Evolutionary conservation across 108 stramenopile genomes (phyloP), one percentile per base, ranked within the genome.

Genomic region (Discostella pseudostelligera): DNA sequence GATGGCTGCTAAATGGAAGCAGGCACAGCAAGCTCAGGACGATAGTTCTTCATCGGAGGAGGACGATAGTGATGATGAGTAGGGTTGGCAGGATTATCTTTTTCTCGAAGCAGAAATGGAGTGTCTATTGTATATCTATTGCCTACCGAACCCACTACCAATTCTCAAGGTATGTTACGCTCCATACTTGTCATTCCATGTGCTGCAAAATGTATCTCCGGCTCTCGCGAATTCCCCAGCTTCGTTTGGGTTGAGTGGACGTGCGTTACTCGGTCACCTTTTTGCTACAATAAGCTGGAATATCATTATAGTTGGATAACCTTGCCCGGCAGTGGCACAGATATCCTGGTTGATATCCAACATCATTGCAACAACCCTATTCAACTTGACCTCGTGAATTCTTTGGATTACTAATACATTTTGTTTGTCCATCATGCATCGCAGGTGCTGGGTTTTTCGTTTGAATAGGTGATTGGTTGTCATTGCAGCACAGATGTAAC

Each of bases 1-100:
- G 63, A 96, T 96, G 90, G 97, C 97, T 11, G 94, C 93, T 35
- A 92, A 95, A 63, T 98, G 97, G 97, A 97, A 97, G 74, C 73
- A 91, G 62, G 64, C 81, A 32, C 86, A 85, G 56, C 75, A 78
- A 21, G 70, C 58, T 14, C 67, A 53, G 46, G 56, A 74, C 25
- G 77, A 76, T 45, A 72, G 70, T 37, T 61, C 59, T 46, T 74
- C 72, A 3, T 69, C 72, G 40, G 73, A 84, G 12, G 76, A 78
- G 25, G 59, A 64, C 8, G 62, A 79, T 56, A 82, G 72, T 51
- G 81, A 72, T 28, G 80, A 74, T 5, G 71, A 72, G 44, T 53
- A 35, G 42, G 13, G 9, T 32, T 24, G 19, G 32, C 32, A n/a
- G n/a, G 26, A 22, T 1, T 26, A 0, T 0, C 26, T 29, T 51